These are phyloP conservation scores for Paramecium tetraurelia DNA, from an alignment of 73 alveolate genomes.

Conservation along the genomic window DNA sequence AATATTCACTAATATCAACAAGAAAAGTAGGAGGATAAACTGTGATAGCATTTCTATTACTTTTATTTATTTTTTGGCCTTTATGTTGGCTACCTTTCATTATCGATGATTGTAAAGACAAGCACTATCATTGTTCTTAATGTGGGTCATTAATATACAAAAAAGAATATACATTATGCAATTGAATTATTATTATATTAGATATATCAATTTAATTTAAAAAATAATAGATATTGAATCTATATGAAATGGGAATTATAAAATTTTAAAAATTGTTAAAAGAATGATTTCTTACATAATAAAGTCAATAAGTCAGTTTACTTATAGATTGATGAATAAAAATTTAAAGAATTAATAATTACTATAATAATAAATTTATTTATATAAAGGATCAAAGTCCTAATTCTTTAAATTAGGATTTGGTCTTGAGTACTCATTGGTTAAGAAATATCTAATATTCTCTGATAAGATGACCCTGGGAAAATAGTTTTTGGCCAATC, in stretches of 20 bases:
- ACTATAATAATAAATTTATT: background rate
- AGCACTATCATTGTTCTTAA: background rate
- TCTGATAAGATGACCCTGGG: conserved; percentile 30
- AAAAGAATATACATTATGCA: background rate
- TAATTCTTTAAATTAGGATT: conserved; percentile 56
- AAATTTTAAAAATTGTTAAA: background rate
- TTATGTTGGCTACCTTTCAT: conserved; percentile 11
- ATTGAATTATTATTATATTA: background rate
- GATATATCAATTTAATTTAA: too few relatives aligned
- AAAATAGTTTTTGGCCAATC: conserved; percentile 55
- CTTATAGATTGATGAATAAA: background rate
- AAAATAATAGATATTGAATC: background rate
- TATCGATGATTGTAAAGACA: background rate
- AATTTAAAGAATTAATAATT: background rate
- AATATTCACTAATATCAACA: background rate
- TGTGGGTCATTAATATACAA: background rate
- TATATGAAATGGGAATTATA: background rate
- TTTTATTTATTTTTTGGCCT: conserved; percentile 8
- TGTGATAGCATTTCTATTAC: background rate
- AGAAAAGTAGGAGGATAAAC: background rate
- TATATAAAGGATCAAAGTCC: conserved; percentile 8
- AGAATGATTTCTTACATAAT: background rate
- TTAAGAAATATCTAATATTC: conserved; percentile 33
- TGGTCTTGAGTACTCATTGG: conserved; percentile 59
- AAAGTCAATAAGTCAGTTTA: too few relatives aligned